Base-by-base conservation (phyloP, 1,284 basidiomycete genomes). In the Sporisorium iseilematis-ciliati region DNA sequence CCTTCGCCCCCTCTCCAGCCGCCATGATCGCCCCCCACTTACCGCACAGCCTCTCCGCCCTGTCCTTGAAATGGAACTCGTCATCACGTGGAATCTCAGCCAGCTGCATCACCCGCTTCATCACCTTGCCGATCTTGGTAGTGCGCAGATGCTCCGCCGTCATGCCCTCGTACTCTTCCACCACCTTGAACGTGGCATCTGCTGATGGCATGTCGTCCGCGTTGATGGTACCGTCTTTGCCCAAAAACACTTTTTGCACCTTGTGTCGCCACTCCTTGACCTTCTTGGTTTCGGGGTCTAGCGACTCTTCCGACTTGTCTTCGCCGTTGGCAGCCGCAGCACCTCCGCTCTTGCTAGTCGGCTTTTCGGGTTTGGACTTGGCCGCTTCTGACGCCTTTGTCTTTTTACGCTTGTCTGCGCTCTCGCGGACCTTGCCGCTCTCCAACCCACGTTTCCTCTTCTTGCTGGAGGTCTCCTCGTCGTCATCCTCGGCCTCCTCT, bases 41-140 rank as follows among this genome's bases (percentile, higher is more conserved):
- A 61, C 84, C 78, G 81, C 87, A 87, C 38, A 89, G 84, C 74
- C 85, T 86, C 57, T 84, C 75, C 4, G 88, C 87, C 35, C 95
- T 91, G 26, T 91, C 89, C 59, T 91, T 91, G 89, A 98, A 95
- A 77, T 92, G 89, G 88, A 91, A 93, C 84, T 96, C 91, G 40
- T 90, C 91, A 82, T 97, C 92, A 62, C 91, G 88, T 14, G 95
- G 94, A 25, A 97, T 91, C 29, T 74, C 82, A 20, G 87, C 73
- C 21, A 95, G 88, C 31, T 90, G 89, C 48, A 92, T 89, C 80
- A 97, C 95, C 86, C 94, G 93, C 83, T 94, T 93, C 93, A 97
- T 95, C 56, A 99, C 95, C 87, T 98, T 98, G 87, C 93, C 94
- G 82, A 98, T 97, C 88, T 97, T 97, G 71, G 95, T 95, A 88